Evolutionary conservation across 73 alveolate species (phyloP).

Genomic region (Stentor roeselii): DNA sequence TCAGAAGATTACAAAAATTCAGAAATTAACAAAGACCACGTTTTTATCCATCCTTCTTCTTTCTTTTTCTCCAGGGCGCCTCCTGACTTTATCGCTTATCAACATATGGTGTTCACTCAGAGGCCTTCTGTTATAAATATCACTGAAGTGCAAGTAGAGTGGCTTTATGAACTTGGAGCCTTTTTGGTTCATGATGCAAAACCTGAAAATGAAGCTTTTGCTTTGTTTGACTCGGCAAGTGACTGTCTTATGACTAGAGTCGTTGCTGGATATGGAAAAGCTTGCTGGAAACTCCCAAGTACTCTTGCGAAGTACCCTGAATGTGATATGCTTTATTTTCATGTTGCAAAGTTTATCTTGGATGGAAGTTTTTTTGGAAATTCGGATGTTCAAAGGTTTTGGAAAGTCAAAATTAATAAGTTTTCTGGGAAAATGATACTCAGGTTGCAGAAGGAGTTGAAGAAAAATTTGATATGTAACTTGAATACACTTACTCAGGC

Average conservation of each 20-base stretch:
- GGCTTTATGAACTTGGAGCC: slow-evolving; percentile 16
- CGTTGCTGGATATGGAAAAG: not conserved
- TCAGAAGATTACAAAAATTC: not conserved
- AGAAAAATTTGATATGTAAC: not conserved
- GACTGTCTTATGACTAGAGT: not conserved
- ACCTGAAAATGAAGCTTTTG: not conserved
- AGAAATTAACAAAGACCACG: not conserved
- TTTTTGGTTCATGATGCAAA: not conserved
- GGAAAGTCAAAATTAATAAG: not conserved
- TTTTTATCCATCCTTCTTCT: slow-evolving; percentile 21
- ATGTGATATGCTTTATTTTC: not conserved
- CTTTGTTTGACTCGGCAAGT: not conserved
- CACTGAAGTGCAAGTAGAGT: not conserved
- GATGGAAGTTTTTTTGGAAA: not conserved
- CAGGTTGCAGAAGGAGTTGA: not conserved
- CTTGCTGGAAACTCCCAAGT: not conserved
- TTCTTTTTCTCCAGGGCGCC: not conserved
- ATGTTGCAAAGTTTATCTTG: not conserved
- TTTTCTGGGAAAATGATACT: not conserved
- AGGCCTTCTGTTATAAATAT: not conserved
- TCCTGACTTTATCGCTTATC: slow-evolving; percentile 3
- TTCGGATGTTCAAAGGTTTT: not conserved
- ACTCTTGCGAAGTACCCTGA: not conserved
- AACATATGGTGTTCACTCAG: not conserved
- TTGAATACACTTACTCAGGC: not conserved